Conservation (phyloP, 2,329 filamentous ascomycete species). For the Phaeosphaeria sp. region DNA sequence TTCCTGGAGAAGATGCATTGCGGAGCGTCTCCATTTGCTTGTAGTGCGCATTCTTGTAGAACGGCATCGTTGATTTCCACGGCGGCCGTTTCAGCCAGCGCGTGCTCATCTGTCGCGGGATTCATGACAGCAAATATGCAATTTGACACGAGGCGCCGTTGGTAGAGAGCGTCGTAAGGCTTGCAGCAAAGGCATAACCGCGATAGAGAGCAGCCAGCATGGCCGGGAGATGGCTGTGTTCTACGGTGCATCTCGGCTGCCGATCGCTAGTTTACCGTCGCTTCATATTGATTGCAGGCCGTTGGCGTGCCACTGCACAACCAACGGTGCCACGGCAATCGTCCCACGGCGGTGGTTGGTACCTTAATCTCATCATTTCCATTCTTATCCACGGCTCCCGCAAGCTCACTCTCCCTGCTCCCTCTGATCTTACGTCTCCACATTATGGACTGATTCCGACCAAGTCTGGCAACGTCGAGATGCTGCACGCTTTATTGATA, state of each 20-base stretch:
- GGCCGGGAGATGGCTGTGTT: background rate
- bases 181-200: background rate
- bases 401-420: background rate
- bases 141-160: background rate
- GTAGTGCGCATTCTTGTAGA: background rate
- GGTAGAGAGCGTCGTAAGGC: background rate
- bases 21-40: background rate
- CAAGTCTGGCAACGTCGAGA: background rate
- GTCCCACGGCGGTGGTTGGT: slow-evolving; percentile 9
- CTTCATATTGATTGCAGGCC: slow-evolving; percentile 21
- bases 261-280: slow-evolving; percentile 12
- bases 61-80: background rate
- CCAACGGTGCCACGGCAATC: slow-evolving; percentile 2
- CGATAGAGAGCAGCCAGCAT: background rate
- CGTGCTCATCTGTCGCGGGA: background rate
- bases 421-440: background rate
- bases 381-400: background rate
- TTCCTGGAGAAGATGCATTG: background rate
- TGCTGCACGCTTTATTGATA: background rate
- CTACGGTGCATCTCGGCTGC: slow-evolving; percentile 9
- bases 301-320: slow-evolving; percentile 3
- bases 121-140: background rate
- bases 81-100: background rate
- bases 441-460: background rate
- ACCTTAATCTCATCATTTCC: slow-evolving; percentile 5